Percentiles rank a stretch among this genome's conserved stretches.
phyloP scores from a whole-genome alignment of 768 basidiomycete genomes.

The Ephemerocybe angulata region DNA sequence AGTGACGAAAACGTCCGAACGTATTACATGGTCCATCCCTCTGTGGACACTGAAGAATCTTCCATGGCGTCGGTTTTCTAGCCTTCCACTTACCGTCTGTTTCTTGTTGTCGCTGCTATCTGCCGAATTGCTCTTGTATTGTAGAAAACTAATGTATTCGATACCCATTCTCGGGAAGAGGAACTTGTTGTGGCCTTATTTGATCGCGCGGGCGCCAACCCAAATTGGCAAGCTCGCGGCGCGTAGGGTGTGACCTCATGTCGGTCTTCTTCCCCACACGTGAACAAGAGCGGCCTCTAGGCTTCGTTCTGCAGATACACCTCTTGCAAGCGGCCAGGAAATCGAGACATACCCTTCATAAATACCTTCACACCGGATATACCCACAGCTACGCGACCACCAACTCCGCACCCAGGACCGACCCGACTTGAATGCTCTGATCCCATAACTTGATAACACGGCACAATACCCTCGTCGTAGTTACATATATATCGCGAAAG shows the following conservation, averaged over 20 bases:
- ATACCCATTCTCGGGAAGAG: slow-evolving; percentile 3
- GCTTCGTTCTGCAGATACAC: background rate
- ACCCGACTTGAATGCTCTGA: background rate
- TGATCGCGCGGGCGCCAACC: background rate
- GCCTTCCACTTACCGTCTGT: slow-evolving; percentile 4
- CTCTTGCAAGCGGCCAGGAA: background rate
- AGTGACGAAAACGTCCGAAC: slow-evolving; percentile 62
- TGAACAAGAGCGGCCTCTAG: background rate
- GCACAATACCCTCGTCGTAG: background rate
- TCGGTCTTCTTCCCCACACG: background rate
- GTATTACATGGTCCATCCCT: slow-evolving; percentile 88
- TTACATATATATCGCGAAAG: background rate
- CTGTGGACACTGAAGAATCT: slow-evolving; percentile 69
- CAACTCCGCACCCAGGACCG: background rate
- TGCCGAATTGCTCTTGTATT: slow-evolving; percentile 13
- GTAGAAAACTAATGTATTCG: slow-evolving; percentile 13
- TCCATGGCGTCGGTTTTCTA: slow-evolving; percentile 38
- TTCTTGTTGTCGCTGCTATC: slow-evolving; percentile 15
- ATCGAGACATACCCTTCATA: background rate
- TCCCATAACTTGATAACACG: background rate
- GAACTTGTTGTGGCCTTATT: background rate
- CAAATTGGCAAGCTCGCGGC: slow-evolving; percentile 6
- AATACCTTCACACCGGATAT: background rate
- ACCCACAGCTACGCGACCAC: background rate
- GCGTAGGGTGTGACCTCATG: background rate